phyloP scores from a whole-genome alignment of 2,329 filamentous ascomycete genomes.

The Aphanoascus verrucosus region DNA sequence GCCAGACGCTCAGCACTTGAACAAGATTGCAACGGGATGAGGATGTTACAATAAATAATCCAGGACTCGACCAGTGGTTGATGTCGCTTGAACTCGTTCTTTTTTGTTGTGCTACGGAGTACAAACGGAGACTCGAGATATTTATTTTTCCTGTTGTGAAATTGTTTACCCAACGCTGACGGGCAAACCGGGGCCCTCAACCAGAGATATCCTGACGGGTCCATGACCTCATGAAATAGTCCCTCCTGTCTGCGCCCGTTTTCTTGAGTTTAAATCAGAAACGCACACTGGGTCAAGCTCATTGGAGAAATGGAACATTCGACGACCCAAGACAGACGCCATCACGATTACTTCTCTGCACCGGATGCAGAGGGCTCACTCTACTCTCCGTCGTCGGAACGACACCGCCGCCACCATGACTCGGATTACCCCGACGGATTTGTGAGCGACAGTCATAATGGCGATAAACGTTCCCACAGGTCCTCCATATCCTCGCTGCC shows the following conservation, averaged over 20 bases:
- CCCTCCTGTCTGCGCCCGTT: background rate
- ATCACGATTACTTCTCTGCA: background rate
- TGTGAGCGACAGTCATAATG: background rate
- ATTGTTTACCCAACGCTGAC: background rate
- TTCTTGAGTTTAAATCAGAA: background rate
- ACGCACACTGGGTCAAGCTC: background rate
- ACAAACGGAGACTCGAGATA: slow-evolving; percentile 1
- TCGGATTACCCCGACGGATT: background rate
- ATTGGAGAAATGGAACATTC: background rate
- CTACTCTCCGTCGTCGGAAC: background rate
- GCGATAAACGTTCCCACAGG: slow-evolving; percentile 10
- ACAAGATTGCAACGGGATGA: background rate
- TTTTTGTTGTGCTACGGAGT: background rate
- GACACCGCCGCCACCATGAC: background rate
- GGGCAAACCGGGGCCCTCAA: background rate
- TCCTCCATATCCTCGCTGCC: slow-evolving; percentile 36
- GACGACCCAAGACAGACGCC: background rate
- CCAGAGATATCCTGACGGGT: background rate
- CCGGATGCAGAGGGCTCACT: background rate
- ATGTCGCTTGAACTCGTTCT: too few relatives aligned
- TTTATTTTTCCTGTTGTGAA: background rate
- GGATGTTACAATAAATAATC: slow-evolving; percentile 2
- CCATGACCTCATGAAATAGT: slow-evolving; percentile 7
- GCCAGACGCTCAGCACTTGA: background rate
- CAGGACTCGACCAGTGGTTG: background rate